Percentiles rank a stretch among this genome's conserved stretches.
phyloP scores from a whole-genome alignment of 768 basidiomycete species.

The Tricholoma bakamatsutake region DNA sequence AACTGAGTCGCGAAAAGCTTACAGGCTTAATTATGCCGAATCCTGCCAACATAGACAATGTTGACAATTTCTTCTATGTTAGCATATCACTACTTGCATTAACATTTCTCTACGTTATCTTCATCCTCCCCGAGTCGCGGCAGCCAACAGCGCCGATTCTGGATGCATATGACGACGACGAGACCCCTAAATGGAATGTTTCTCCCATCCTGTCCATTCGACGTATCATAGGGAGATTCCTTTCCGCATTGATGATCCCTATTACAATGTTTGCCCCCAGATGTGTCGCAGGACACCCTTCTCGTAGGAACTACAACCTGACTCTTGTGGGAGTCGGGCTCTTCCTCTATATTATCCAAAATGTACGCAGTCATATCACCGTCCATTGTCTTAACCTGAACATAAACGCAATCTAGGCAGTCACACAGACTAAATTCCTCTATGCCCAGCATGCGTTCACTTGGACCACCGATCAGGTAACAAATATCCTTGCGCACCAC shows the following conservation, averaged over 20 bases:
- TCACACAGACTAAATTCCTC: slow-evolving; percentile 47
- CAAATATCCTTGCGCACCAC: slow-evolving; percentile 3
- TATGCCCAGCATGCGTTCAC: slow-evolving; percentile 69
- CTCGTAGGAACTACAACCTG: slow-evolving; percentile 66
- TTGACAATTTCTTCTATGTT: slow-evolving; percentile 34
- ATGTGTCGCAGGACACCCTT: slow-evolving; percentile 30
- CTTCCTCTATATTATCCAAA: slow-evolving; percentile 60
- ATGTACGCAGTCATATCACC: slow-evolving; percentile 36
- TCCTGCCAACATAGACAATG: slow-evolving; percentile 45
- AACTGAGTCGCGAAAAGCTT: slow-evolving; percentile 23
- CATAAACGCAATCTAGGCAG: not conserved
- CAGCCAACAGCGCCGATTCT: slow-evolving; percentile 17
- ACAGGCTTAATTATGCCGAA: slow-evolving; percentile 51
- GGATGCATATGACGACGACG: slow-evolving; percentile 14
- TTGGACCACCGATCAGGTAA: slow-evolving; percentile 58
- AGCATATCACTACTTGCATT: slow-evolving; percentile 33
- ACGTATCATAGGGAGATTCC: slow-evolving; percentile 21
- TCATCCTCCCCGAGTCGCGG: slow-evolving; percentile 53
- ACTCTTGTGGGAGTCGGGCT: slow-evolving; percentile 59
- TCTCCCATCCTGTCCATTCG: slow-evolving; percentile 24
- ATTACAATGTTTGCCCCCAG: slow-evolving; percentile 66
- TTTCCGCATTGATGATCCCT: slow-evolving; percentile 51
- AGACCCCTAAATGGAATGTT: slow-evolving; percentile 22
- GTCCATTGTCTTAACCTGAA: not conserved
- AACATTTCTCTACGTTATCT: slow-evolving; percentile 34